Evolutionary conservation across 176 grass and related monocot species (phyloP).

Genomic region (Olyra latifolia): DNA sequence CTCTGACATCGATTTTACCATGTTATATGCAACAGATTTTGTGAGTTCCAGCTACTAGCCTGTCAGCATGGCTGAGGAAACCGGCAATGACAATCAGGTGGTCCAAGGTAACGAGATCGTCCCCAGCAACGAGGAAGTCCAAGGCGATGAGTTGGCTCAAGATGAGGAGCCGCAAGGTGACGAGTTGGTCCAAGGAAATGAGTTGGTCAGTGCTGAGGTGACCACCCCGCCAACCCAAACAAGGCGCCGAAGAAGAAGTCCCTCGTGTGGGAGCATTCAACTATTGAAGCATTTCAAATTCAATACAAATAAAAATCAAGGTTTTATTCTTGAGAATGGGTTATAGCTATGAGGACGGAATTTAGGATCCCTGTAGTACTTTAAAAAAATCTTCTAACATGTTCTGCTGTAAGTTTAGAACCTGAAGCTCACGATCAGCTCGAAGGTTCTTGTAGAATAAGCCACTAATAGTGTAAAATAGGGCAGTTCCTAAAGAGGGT

Average conservation of each 20-base stretch:
- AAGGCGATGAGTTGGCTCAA: conserved; percentile 7
- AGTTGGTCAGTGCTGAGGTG: conserved; percentile 27
- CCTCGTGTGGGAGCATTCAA: conserved; percentile 67
- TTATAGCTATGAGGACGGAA: too few relatives aligned
- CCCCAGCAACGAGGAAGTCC: conserved; percentile 11
- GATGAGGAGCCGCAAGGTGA: conserved; percentile 18
- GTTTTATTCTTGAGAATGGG: too few relatives aligned
- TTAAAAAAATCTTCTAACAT: too few relatives aligned
- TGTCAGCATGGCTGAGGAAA: conserved; percentile 35
- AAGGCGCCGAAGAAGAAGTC: conserved; percentile 54
- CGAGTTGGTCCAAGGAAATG: conserved; percentile 11
- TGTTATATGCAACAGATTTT: conserved; percentile 5
- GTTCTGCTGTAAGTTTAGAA: too few relatives aligned
- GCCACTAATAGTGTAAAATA: too few relatives aligned
- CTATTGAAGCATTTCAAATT: too few relatives aligned
- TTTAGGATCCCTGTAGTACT: too few relatives aligned
- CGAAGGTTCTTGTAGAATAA: not conserved
- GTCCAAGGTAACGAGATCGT: conserved; percentile 21
- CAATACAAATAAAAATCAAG: too few relatives aligned
- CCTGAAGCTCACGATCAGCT: too few relatives aligned
- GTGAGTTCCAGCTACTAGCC: not conserved
- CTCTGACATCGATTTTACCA: not conserved
- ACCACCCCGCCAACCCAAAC: conserved; percentile 20
- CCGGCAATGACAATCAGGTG: conserved; percentile 22
- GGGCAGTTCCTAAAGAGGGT: too few relatives aligned